A percentile compares a stretch with the other conserved stretches of the same genome.
These are phyloP conservation scores for Rhazya stricta DNA, from an alignment of 257 asterid species.

Conservation along the genomic window DNA sequence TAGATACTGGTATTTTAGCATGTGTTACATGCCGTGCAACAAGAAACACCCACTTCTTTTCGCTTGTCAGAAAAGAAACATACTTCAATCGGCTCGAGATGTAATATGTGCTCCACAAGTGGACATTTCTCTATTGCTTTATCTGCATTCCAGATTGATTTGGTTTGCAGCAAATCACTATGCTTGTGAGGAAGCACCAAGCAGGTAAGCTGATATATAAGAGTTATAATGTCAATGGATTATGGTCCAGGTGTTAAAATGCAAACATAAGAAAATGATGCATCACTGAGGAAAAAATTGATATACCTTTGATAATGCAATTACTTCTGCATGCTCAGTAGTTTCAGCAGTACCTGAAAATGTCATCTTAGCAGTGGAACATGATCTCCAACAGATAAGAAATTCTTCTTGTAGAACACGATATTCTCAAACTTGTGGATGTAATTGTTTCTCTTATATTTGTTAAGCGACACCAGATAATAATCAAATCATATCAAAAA, in stretches of 20 bases:
- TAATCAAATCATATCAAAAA: not conserved
- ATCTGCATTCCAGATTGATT: slow-evolving; percentile 88
- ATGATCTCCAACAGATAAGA: not conserved
- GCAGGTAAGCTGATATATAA: slow-evolving; percentile 81
- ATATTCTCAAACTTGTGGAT: not conserved
- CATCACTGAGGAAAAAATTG: slow-evolving; percentile 11
- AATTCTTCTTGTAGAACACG: not conserved
- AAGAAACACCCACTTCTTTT: not conserved
- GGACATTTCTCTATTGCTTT: slow-evolving; percentile 54
- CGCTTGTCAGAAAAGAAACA: slow-evolving; percentile 17
- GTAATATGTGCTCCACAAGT: slow-evolving; percentile 75
- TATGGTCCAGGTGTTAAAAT: not conserved
- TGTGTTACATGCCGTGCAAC: not conserved
- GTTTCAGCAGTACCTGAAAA: slow-evolving; percentile 61
- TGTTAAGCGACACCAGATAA: not conserved
- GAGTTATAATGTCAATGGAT: not conserved
- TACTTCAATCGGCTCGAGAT: slow-evolving; percentile 81
- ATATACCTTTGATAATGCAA: slow-evolving; percentile 75
- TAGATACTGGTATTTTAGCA: too few relatives aligned
- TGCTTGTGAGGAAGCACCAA: slow-evolving; percentile 70
- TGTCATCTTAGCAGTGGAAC: slow-evolving; percentile 1
- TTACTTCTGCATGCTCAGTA: slow-evolving; percentile 62
- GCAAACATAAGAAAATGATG: not conserved
- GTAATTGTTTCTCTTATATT: not conserved
- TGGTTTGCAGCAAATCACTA: slow-evolving; percentile 49